Evolutionary conservation across 73 alveolate species (phyloP).

Genomic region (Diophrys appendiculata): DNA sequence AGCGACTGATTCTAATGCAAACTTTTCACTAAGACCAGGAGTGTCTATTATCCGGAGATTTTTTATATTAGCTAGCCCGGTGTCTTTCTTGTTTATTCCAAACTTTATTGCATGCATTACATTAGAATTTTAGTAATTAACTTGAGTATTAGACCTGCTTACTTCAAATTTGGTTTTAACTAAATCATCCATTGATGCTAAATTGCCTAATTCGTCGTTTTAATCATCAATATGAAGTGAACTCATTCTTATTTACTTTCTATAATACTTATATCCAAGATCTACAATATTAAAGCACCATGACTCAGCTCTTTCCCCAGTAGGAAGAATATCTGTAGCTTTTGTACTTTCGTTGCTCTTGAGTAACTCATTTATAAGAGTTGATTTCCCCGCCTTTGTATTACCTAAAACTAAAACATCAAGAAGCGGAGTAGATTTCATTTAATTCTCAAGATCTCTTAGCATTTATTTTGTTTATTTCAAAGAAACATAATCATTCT

Average conservation of each 20-base stretch:
- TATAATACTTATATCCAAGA: background rate
- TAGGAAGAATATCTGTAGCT: background rate
- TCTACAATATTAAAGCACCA: background rate
- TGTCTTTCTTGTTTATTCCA: background rate
- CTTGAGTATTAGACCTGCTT: background rate
- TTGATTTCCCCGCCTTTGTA: background rate
- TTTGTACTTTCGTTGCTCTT: background rate
- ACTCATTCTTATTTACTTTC: background rate
- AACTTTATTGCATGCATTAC: background rate
- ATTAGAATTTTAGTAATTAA: background rate
- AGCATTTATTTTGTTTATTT: background rate
- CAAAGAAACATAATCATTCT: background rate
- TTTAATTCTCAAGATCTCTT: background rate
- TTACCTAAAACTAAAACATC: background rate
- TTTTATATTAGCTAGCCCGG: background rate
- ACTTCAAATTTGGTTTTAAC: background rate
- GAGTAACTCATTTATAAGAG: background rate
- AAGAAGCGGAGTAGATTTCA: background rate
- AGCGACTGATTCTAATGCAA: background rate
- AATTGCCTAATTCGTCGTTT: background rate
- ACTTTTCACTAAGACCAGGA: background rate
- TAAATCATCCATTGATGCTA: background rate
- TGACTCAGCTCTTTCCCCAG: conserved; percentile 2
- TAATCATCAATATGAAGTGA: background rate
- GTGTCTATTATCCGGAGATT: background rate